Evolutionary conservation across 2,329 filamentous ascomycete species (phyloP).

Genomic region (Cladosporium sp.): DNA sequence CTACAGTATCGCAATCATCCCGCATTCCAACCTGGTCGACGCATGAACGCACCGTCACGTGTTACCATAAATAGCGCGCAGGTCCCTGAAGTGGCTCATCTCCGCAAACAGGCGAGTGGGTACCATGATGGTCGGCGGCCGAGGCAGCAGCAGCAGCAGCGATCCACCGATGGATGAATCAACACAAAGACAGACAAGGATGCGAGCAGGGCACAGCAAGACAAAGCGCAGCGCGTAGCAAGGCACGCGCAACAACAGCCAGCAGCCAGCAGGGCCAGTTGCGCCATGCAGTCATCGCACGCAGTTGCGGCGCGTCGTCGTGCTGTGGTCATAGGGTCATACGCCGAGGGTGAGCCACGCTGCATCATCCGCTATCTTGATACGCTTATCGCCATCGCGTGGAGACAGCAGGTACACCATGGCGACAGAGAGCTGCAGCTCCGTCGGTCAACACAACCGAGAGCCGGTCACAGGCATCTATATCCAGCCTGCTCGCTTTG

Average conservation of each 20-base stretch:
- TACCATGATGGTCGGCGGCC: not conserved
- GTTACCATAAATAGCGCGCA: not conserved
- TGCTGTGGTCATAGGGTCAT: not conserved
- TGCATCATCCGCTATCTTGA: too few relatives aligned
- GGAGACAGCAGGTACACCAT: not conserved
- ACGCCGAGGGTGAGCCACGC: not conserved
- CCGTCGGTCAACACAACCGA: not conserved
- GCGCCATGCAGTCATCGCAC: slow-evolving; percentile 5
- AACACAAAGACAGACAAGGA: not conserved
- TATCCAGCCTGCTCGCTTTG: not conserved
- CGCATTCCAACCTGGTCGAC: not conserved
- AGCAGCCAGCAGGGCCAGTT: not conserved
- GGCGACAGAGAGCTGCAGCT: not conserved
- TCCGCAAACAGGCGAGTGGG: slow-evolving; percentile 7
- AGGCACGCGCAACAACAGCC: not conserved
- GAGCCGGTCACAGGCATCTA: not conserved
- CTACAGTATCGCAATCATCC: not conserved
- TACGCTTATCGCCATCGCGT: not conserved
- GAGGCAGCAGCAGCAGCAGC: not conserved
- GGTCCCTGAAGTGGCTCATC: not conserved
- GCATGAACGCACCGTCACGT: not conserved
- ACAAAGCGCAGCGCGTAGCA: not conserved
- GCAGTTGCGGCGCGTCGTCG: not conserved
- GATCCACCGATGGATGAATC: not conserved
- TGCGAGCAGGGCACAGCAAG: not conserved